A percentile compares a stretch with the other conserved stretches of the same genome.
Conservation (phyloP, 148 eudicot genomes). For the Vaccinium macrocarpon region DNA sequence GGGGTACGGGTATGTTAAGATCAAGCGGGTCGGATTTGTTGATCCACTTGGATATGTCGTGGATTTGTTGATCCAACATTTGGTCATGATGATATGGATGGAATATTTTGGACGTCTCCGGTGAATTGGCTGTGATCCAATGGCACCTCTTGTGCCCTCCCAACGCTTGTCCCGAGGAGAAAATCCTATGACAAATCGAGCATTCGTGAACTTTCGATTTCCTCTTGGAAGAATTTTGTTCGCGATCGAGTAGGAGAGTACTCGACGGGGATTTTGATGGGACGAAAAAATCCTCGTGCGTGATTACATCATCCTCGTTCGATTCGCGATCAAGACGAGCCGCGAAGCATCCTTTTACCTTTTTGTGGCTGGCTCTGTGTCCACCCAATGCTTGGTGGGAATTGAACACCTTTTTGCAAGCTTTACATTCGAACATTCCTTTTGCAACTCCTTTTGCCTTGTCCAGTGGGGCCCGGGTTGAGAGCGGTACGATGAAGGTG, state of each 20-base stretch:
- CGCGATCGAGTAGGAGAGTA: constrained; percentile 23
- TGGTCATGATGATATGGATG: constrained; percentile 11
- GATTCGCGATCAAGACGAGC: constrained; percentile 35
- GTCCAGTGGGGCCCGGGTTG: constrained; percentile 13
- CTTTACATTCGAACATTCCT: constrained; percentile 52
- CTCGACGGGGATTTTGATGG: constrained; percentile 33
- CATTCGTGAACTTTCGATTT: constrained; percentile 78
- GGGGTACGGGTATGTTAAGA: constrained; percentile 54
- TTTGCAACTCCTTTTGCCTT: constrained; percentile 39
- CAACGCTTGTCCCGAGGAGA: constrained; percentile 81
- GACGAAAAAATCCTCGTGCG: constrained; percentile 30
- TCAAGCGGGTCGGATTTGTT: constrained; percentile 41
- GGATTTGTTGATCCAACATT: background rate
- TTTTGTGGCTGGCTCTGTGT: constrained; percentile 60
- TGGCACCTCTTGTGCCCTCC: constrained; percentile 97
- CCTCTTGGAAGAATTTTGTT: constrained; percentile 35
- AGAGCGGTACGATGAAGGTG: background rate
- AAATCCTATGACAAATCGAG: constrained; percentile 68
- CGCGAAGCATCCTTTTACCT: constrained; percentile 57
- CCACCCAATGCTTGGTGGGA: constrained; percentile 64
- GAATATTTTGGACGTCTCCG: constrained; percentile 43
- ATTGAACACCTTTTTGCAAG: constrained; percentile 56
- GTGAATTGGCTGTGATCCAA: constrained; percentile 74
- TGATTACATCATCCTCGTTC: constrained; percentile 22
- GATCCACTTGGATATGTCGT: constrained; percentile 17